Conservation (phyloP, 306 rosid genomes). For the Corylus americana region DNA sequence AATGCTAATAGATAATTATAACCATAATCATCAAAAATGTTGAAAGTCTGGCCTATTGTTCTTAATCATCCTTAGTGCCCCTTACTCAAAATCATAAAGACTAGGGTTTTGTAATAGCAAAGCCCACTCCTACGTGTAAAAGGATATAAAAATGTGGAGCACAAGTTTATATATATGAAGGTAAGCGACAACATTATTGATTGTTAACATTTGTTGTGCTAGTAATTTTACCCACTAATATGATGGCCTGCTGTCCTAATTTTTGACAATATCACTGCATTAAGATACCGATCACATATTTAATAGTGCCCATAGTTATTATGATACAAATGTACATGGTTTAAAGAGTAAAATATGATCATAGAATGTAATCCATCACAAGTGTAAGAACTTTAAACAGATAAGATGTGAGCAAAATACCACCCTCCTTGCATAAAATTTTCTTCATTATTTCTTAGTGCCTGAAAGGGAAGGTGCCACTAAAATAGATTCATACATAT, state of each 20-base stretch:
- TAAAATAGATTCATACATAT: too few species aligned
- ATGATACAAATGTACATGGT: neutral
- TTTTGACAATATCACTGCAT: neutral
- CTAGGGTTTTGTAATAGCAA: too few species aligned
- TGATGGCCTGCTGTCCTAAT: neutral
- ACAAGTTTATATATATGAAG: too few species aligned
- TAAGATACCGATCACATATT: neutral
- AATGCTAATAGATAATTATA: too few species aligned
- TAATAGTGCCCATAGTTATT: neutral
- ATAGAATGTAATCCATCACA: neutral
- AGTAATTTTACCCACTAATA: neutral
- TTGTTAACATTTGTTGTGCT: neutral
- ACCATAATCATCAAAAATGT: too few species aligned
- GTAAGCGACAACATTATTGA: too few species aligned
- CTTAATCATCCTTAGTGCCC: too few species aligned
- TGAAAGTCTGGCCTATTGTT: too few species aligned
- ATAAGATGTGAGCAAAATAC: neutral
- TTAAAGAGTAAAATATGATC: neutral
- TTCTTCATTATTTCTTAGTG: neutral
- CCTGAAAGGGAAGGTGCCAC: neutral
- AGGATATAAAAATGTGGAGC: too few species aligned
- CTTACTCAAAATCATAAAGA: too few species aligned
- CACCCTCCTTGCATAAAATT: neutral
- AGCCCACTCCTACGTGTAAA: too few species aligned
- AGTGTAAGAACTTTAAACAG: neutral